A percentile compares a stretch with the other conserved stretches of the same genome.
These are phyloP conservation scores for Diaporthe capsici DNA, from an alignment of 2,329 filamentous ascomycete genomes.

Conservation along the genomic window DNA sequence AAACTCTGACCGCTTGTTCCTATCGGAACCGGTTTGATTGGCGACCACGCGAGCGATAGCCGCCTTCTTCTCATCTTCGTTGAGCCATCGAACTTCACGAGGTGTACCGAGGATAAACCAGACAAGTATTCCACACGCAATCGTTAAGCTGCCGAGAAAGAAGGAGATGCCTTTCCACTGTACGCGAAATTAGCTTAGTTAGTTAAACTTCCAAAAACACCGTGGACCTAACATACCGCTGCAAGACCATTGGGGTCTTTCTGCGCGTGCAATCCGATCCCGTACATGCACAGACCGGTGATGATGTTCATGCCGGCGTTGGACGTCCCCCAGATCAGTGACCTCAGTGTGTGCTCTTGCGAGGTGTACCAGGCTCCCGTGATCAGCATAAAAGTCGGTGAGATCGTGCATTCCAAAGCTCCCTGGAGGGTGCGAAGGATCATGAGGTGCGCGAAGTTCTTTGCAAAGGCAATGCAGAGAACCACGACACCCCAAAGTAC, in stretches of 20 bases:
- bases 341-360: slow-evolving; percentile 49
- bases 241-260: slow-evolving; percentile 8
- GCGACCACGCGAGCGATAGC: slow-evolving; percentile 48
- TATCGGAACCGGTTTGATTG: slow-evolving; percentile 49
- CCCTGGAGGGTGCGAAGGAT: slow-evolving; percentile 50
- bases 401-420: slow-evolving; percentile 49
- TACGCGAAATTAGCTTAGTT: background rate
- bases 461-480: slow-evolving; percentile 48
- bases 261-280: slow-evolving; percentile 45
- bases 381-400: slow-evolving; percentile 50
- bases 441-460: slow-evolving; percentile 50
- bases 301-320: slow-evolving; percentile 52
- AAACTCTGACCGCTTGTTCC: slow-evolving; percentile 47
- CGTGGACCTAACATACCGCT: background rate
- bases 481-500: slow-evolving; percentile 48
- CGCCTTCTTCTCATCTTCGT: slow-evolving; percentile 49
- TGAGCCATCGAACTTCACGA: slow-evolving; percentile 50
- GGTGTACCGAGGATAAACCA: slow-evolving; percentile 51
- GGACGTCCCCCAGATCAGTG: slow-evolving; percentile 51
- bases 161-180: slow-evolving; percentile 50
- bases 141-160: slow-evolving; percentile 49
- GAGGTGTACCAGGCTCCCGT: slow-evolving; percentile 52
- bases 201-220: background rate
- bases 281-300: slow-evolving; percentile 49
- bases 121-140: slow-evolving; percentile 44